Percentiles rank a stretch among this genome's conserved stretches.
Conservation (phyloP, 2,329 filamentous ascomycete genomes). For the Beauveria rudraprayagi region DNA sequence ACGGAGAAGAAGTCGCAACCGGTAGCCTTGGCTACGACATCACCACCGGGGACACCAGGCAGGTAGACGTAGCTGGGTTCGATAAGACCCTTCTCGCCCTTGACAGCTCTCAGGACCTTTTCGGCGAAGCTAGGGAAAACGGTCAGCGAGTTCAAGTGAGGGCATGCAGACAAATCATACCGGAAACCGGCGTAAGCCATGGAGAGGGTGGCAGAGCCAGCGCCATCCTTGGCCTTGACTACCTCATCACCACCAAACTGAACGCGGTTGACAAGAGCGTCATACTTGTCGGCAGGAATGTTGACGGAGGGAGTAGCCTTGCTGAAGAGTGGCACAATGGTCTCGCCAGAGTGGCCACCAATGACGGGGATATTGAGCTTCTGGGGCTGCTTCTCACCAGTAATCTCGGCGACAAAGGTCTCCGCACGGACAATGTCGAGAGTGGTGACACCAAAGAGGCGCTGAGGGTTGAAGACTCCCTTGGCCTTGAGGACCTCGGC, state of each 20-base stretch:
- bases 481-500: conserved; percentile 94
- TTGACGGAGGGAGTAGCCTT: conserved; percentile 70
- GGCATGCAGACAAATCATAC: conserved; percentile 36
- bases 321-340: conserved; percentile 96
- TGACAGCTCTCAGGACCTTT: conserved; percentile 79
- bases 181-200: conserved; percentile 96
- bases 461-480: conserved; percentile 88
- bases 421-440: conserved; percentile 97
- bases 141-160: conserved; percentile 12
- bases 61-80: conserved; percentile 97
- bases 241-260: conserved; percentile 98
- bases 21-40: conserved; percentile 74
- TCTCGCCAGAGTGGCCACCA: conserved; percentile 95
- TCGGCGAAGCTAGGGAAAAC: conserved; percentile 66
- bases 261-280: conserved; percentile 84
- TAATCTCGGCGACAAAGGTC: conserved; percentile 85
- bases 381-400: conserved; percentile 72
- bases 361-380: conserved; percentile 85
- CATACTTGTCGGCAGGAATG: conserved; percentile 85
- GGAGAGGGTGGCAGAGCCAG: conserved; percentile 82
- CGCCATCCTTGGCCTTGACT: conserved; percentile 88
- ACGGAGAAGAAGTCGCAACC: conserved; percentile 94
- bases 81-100: conserved; percentile 85
- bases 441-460: conserved; percentile 96
- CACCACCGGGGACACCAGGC: conserved; percentile 78